Evolutionary conservation across 306 rosid species (phyloP).

Genomic region (Begonia masoniana): DNA sequence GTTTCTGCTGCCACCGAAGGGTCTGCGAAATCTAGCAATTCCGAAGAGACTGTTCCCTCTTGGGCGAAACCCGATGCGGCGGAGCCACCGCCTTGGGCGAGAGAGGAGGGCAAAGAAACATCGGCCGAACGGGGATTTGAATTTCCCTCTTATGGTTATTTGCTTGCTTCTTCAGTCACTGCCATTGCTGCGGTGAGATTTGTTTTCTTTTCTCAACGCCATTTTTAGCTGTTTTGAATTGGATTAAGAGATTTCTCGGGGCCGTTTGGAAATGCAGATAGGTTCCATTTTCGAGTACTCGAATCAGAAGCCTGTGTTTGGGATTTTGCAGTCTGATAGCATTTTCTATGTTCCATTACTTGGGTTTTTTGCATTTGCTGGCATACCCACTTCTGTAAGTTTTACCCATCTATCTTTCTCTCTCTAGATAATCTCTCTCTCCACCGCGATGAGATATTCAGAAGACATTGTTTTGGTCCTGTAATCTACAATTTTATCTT

Average conservation of each 20-base stretch:
- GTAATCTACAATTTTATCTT: background rate
- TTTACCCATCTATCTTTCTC: slow-evolving; percentile 1
- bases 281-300: slow-evolving; percentile 90
- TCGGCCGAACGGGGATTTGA: slow-evolving; percentile 30
- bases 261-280: slow-evolving; percentile 28
- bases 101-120: slow-evolving; percentile 26
- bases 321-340: slow-evolving; percentile 61
- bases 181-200: slow-evolving; percentile 91
- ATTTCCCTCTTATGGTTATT: slow-evolving; percentile 55
- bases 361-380: slow-evolving; percentile 77
- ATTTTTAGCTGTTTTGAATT: background rate
- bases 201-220: background rate
- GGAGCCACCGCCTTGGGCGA: slow-evolving; percentile 96
- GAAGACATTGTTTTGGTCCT: background rate
- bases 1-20: slow-evolving; percentile 57
- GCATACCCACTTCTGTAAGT: slow-evolving; percentile 79
- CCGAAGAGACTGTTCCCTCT: slow-evolving; percentile 67
- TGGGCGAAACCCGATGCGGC: slow-evolving; percentile 84
- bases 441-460: too few species aligned
- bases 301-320: slow-evolving; percentile 77
- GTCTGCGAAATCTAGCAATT: slow-evolving; percentile 62
- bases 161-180: slow-evolving; percentile 72
- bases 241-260: background rate
- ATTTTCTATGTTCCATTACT: slow-evolving; percentile 81
- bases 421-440: background rate